These are phyloP conservation scores for Cutaneotrichosporon sp. DNA, from an alignment of 1,284 basidiomycete genomes.

Conservation along the genomic window DNA sequence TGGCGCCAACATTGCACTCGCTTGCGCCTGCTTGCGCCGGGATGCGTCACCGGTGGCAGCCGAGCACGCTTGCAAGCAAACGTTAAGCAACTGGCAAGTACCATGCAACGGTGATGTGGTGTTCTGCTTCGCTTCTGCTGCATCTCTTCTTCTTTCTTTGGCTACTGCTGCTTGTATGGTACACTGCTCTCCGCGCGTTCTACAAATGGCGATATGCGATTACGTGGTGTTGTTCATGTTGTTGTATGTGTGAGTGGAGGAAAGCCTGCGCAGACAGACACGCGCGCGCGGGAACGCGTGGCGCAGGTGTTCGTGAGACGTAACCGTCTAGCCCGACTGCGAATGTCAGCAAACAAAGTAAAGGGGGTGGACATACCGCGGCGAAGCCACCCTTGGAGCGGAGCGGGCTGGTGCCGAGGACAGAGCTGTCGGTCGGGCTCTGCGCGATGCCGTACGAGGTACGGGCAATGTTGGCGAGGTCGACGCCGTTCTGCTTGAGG, in stretches of 20 bases:
- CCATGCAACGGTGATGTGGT: no score
- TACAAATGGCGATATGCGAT: conserved; percentile 26
- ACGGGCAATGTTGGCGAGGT: conserved; percentile 71
- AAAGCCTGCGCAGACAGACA: not conserved
- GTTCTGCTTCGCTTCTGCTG: no score
- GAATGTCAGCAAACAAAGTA: not conserved
- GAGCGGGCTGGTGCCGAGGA: conserved; percentile 48
- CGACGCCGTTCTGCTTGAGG: conserved; percentile 50
- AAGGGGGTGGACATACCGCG: conserved; percentile 14
- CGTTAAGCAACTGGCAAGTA: no score
- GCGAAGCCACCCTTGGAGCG: conserved; percentile 36
- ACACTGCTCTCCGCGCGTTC: no score
- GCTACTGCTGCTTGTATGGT: no score
- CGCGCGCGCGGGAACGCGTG: not conserved
- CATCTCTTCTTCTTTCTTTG: no score
- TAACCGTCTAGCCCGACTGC: conserved; percentile 5
- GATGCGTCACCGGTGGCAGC: no score
- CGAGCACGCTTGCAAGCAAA: no score
- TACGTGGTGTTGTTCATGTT: conserved; percentile 60
- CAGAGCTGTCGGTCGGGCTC: conserved; percentile 52
- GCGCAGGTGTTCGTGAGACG: not conserved
- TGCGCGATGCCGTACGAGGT: conserved; percentile 67
- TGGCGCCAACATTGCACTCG: no score
- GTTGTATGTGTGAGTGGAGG: not conserved
- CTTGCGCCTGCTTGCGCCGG: no score